These are phyloP conservation scores for Lasiosphaeris hirsuta DNA, from an alignment of 495 filamentous ascomycete species.

Conservation along the genomic window DNA sequence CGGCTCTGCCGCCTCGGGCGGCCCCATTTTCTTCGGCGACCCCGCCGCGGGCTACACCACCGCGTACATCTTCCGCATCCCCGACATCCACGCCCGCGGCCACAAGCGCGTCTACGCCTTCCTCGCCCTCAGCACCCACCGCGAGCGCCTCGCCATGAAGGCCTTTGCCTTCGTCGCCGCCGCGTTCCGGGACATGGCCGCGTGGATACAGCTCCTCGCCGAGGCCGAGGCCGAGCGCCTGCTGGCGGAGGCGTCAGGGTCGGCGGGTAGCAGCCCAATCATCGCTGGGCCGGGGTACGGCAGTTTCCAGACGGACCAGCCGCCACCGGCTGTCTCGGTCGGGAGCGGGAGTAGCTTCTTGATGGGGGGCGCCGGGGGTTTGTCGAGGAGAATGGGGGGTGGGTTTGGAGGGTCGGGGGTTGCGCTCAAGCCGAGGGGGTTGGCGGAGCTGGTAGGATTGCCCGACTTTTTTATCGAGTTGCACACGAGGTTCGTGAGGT, in stretches of 20 bases:
- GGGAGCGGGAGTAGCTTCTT: constrained; percentile 42
- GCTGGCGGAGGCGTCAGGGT: constrained; percentile 37
- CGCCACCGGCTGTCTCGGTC: constrained; percentile 19
- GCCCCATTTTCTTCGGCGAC: constrained; percentile 86
- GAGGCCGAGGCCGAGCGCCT: constrained; percentile 58
- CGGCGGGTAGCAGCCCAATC: constrained; percentile 32
- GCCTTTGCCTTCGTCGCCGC: constrained; percentile 70
- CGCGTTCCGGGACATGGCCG: constrained; percentile 73
- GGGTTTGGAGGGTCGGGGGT: constrained; percentile 40
- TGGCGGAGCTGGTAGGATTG: constrained; percentile 82
- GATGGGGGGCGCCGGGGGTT: constrained; percentile 40
- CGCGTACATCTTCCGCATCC: constrained; percentile 86
- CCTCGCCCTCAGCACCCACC: constrained; percentile 70
- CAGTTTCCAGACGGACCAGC: constrained; percentile 23
- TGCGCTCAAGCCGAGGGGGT: constrained; percentile 63
- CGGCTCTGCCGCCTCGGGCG: constrained; percentile 48
- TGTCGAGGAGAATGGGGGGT: constrained; percentile 35
- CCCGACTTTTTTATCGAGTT: constrained; percentile 87
- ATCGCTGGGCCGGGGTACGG: constrained; percentile 27
- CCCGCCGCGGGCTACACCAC: constrained; percentile 80
- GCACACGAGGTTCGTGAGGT: constrained; percentile 72
- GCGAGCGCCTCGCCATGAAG: constrained; percentile 69
- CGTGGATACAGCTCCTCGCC: constrained; percentile 61
- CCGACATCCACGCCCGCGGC: constrained; percentile 83
- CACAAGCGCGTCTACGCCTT: constrained; percentile 83